phyloP scores from a whole-genome alignment of 1,284 basidiomycete genomes.

The Ustilago loliicola region DNA sequence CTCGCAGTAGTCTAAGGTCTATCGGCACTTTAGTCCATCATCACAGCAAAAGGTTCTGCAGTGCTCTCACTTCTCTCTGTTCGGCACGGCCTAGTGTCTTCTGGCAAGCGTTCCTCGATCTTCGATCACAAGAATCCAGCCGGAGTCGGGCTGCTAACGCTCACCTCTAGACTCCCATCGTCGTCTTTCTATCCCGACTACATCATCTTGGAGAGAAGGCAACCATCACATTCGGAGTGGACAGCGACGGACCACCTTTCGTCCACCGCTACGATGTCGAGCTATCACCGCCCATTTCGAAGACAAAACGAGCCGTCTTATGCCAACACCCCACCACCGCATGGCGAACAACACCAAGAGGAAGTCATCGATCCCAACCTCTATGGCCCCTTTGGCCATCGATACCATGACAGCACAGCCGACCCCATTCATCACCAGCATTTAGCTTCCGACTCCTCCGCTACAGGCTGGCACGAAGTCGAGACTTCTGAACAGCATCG shows the following conservation, averaged over 20 bases:
- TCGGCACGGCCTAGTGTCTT: neutral
- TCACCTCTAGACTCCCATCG: neutral
- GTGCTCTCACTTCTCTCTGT: neutral
- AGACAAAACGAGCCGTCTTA: neutral
- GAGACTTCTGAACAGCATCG: slow-evolving; percentile 38
- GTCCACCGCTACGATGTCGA: slow-evolving; percentile 15
- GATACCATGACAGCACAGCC: slow-evolving; percentile 16
- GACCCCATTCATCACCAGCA: slow-evolving; percentile 2
- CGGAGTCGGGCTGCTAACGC: neutral
- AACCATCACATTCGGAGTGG: neutral
- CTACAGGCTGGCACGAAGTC: slow-evolving; percentile 34
- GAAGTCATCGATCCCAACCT: slow-evolving; percentile 50
- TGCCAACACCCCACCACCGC: neutral
- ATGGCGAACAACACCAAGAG: slow-evolving; percentile 8
- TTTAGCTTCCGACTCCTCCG: neutral
- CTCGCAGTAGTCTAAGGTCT: neutral
- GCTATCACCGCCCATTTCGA: slow-evolving; percentile 30
- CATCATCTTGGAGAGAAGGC: neutral
- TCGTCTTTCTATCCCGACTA: neutral
- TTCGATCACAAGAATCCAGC: too few species aligned
- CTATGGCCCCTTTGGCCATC: slow-evolving; percentile 47
- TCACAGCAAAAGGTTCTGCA: neutral
- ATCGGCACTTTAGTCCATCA: neutral
- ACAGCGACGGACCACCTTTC: neutral
- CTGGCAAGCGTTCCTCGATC: too few species aligned